Base-by-base conservation (phyloP, 768 basidiomycete genomes). In the Calocybe cyanea region DNA sequence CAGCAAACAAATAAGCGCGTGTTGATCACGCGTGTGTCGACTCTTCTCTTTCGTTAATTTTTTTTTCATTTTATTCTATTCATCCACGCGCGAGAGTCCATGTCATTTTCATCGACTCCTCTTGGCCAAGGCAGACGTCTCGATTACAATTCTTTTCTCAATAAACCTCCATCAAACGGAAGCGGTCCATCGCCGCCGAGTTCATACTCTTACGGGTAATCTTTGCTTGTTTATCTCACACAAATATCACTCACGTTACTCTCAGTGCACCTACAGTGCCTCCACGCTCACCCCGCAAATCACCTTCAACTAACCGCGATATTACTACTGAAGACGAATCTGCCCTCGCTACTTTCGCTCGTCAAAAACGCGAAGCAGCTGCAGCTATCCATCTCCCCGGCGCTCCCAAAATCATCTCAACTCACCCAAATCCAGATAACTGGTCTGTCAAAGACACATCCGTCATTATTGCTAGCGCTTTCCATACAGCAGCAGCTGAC, bases 31-130 rank as follows among this genome's bases (percentile, higher is more conserved):
- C 48, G 30, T 41, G 37, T 34, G 34, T 39, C 47, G 48, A 46
- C 34, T 35, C 28, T 33, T 11, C 47, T 21, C 31, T 37, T 25
- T 44, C 48, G 34, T 35, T 43, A 35, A 41, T 30, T 25, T 42
- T 39, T 11, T 28, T 40, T 21, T 35, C 45, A 41, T 25, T 30
- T 37, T 31, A 30, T 21, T 10, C 4, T 5, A 41, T 23, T 41
- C 24, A 43, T 24, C 31, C 37, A 23, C 34, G 37, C 33, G 14
- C 34, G 17, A 35, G 34, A 28, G 61, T 70, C 73, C 76, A 91
- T 91, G 87, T 89, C 87, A 67, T 91, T 91, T 81, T 76, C 85
- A 63, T 77, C 81, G 65, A 89, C 87, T 63, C 85, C 87, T 46
- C 68, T 89, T 55, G 84, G 83, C 69, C 83, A 87, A 81, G 84